These are phyloP conservation scores for Talaromyces sp. DNA, from an alignment of 2,329 filamentous ascomycete genomes.

Conservation along the genomic window DNA sequence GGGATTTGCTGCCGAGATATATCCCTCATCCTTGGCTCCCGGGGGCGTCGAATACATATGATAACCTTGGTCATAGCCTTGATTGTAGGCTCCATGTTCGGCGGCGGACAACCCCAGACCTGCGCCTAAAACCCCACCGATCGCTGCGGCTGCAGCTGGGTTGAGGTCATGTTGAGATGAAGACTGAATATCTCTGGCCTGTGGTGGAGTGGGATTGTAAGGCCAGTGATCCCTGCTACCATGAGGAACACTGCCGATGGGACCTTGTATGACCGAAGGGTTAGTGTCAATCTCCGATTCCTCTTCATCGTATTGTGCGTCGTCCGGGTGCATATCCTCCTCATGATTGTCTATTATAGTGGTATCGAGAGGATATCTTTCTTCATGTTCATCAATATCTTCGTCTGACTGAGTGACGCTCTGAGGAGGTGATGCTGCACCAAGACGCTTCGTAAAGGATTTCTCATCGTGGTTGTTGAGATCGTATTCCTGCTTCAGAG, in stretches of 20 bases:
- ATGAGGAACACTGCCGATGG: constrained; percentile 57
- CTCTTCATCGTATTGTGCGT: constrained; percentile 60
- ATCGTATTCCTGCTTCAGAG: constrained; percentile 44
- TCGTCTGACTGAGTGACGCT: constrained; percentile 50
- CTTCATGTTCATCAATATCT: constrained; percentile 37
- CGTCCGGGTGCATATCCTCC: constrained; percentile 65
- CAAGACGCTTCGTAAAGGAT: constrained; percentile 39
- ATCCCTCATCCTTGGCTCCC: constrained; percentile 80
- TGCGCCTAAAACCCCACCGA: constrained; percentile 44
- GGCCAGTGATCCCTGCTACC: constrained; percentile 53
- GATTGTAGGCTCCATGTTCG: constrained; percentile 55
- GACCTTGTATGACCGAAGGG: constrained; percentile 76
- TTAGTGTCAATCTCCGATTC: constrained; percentile 71
- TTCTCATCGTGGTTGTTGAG: constrained; percentile 36
- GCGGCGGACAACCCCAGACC: constrained; percentile 52
- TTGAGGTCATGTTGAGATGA: constrained; percentile 24
- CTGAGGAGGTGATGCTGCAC: constrained; percentile 52
- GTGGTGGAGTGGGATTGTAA: constrained; percentile 54
- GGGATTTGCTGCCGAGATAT: constrained; percentile 72
- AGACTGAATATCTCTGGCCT: constrained; percentile 44
- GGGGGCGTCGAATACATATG: constrained; percentile 50
- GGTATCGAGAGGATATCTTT: constrained; percentile 59
- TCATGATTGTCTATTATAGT: constrained; percentile 63
- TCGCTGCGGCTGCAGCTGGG: constrained; percentile 27
- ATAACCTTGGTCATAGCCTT: constrained; percentile 61